Percentiles rank a stretch among this genome's conserved stretches.
Conservation (phyloP, 148 eudicot genomes). For the Chenopodium suecicum region DNA sequence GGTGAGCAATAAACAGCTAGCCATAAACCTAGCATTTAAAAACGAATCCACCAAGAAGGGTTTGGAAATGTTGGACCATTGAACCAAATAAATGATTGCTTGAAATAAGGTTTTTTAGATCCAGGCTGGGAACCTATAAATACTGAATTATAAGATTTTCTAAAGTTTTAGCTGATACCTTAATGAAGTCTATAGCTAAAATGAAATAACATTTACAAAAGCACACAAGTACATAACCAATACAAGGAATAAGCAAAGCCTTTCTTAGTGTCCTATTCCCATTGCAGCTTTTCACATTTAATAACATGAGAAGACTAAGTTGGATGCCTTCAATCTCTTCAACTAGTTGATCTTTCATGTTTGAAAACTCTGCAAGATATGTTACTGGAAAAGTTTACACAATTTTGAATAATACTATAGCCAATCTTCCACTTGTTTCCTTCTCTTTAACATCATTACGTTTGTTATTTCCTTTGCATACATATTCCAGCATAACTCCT, state of each 20-base stretch:
- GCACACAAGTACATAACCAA: neutral
- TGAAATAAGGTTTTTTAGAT: neutral
- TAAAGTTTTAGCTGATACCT: neutral
- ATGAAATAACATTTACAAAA: neutral
- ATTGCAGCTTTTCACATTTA: neutral
- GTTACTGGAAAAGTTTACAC: neutral
- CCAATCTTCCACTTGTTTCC: neutral
- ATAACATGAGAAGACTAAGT: neutral
- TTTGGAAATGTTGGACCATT: neutral
- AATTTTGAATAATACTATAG: neutral
- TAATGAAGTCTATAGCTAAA: neutral
- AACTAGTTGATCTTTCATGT: neutral
- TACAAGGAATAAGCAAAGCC: neutral
- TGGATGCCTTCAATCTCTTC: neutral
- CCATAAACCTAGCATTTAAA: neutral
- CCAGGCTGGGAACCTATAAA: neutral
- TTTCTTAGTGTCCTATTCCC: neutral
- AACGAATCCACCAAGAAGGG: neutral
- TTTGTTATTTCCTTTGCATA: neutral
- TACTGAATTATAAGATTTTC: neutral
- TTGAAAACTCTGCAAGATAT: neutral
- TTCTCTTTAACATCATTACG: neutral
- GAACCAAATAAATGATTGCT: neutral
- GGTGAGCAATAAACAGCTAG: neutral
- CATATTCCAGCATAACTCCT: neutral